Evolutionary conservation across 148 eudicot genomes (phyloP), one percentile per base, ranked within the genome.

Genomic region (Fallopia convolvulus): DNA sequence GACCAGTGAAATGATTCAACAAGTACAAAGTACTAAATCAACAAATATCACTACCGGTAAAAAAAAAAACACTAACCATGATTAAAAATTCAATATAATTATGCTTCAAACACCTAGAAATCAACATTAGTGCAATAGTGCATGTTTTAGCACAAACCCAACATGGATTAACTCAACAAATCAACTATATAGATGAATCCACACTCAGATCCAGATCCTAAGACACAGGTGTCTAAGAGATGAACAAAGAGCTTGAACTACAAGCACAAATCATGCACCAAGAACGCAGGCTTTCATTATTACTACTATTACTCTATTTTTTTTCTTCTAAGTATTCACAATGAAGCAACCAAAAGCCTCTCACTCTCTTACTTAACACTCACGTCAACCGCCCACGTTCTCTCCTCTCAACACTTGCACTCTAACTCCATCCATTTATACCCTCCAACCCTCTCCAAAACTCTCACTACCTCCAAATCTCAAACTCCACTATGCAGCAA

Each of bases 381-480:
- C 72, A 66, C 72, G n/a, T 36, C 72, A 32, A 66, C 72, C 72
- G 72, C 72, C 72, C 72, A 66, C 72, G 72, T 66, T 66, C 39
- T 30, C 47, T 44, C 47, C 47, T 44, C 47, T 44, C 11, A 44
- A 44, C 47, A 44, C 47, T 6, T 44, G 47, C 47, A 18, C 12
- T 23, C 8, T 33, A 21, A 3, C 2, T 15, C 5, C 72, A 13
- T 33, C 42, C 39, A 15, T 68, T 12, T 68, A 68, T 33, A 66
- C 33, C 42, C 72, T 42, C 44, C 18, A 15, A 17, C 15, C 33
- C 68, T 9, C 65, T 8, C 30, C 65, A 52, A 17, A 17, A 52
- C 5, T 55, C 68, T 26, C 32, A 9, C 15, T 60, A 2, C 3
- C 36, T 10, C 36, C 4, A 60, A 21, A 23, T 20, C 26, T 58